A percentile compares a stretch with the other conserved stretches of the same genome.
These are phyloP conservation scores for Hyphodiscus hymeniophilus DNA, from an alignment of 495 filamentous ascomycete genomes.

Conservation along the genomic window DNA sequence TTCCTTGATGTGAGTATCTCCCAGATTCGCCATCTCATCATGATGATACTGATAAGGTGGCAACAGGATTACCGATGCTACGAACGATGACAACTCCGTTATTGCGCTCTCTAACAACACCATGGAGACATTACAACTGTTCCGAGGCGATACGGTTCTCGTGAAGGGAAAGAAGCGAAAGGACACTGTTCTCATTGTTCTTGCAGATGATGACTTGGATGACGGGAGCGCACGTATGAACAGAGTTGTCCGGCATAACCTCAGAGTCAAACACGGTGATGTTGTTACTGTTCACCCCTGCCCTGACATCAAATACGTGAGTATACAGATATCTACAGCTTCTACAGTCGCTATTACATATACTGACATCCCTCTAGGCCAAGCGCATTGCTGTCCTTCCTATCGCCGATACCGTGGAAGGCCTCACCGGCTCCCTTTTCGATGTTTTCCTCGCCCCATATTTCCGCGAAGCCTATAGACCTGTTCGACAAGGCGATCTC, in stretches of 20 bases:
- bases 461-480: conserved; percentile 97
- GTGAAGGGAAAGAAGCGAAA: conserved; percentile 99
- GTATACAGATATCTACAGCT: conserved; percentile 25
- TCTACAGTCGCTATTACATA: not conserved
- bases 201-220: conserved; percentile 96
- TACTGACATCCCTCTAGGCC: conserved; percentile 50
- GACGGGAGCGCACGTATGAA: conserved; percentile 95
- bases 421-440: conserved; percentile 93
- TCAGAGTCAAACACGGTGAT: conserved; percentile 96
- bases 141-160: conserved; percentile 94
- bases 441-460: conserved; percentile 99
- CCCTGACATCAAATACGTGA: conserved; percentile 99
- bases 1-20: conserved; percentile 71
- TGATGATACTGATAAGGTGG: conserved; percentile 34
- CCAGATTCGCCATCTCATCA: conserved; percentile 3
- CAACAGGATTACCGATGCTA: conserved; percentile 86
- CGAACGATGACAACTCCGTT: conserved; percentile 99
- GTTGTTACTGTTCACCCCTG: conserved; percentile 96
- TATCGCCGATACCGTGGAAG: conserved; percentile 96
- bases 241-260: conserved; percentile 94
- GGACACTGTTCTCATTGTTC: conserved; percentile 94
- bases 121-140: conserved; percentile 96
- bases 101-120: conserved; percentile 98
- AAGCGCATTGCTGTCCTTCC: conserved; percentile 98
- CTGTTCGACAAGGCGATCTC: conserved; percentile 90